phyloP scores from a whole-genome alignment of 805 yeast species.

The Kluyveromyces dobzhanskii region DNA sequence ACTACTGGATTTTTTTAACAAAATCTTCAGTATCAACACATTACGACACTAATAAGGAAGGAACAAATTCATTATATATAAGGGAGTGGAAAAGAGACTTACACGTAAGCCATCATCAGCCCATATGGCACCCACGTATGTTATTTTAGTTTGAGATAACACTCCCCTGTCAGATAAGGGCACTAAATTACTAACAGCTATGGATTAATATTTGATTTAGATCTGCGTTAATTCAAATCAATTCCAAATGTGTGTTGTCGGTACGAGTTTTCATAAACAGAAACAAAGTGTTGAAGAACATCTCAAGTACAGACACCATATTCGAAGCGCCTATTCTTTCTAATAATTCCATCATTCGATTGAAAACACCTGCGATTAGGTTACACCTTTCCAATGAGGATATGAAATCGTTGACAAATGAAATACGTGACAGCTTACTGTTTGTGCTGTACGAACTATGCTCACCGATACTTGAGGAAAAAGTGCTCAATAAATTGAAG shows the following conservation, averaged over 20 bases:
- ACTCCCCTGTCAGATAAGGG: too few relatives aligned
- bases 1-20: too few relatives aligned
- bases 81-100: too few relatives aligned
- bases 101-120: too few relatives aligned
- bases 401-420: constrained; percentile 19
- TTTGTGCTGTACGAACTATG: constrained; percentile 24
- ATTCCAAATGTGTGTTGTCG: constrained; percentile 1
- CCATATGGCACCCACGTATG: too few relatives aligned
- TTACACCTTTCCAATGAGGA: constrained; percentile 26
- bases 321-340: constrained; percentile 29
- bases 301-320: constrained; percentile 9
- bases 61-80: too few relatives aligned
- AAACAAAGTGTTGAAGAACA: constrained; percentile 1
- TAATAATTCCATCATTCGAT: constrained; percentile 26
- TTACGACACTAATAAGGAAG: too few relatives aligned
- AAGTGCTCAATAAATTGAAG: constrained; percentile 18
- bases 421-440: constrained; percentile 20
- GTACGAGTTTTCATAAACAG: constrained; percentile 1
- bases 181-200: too few relatives aligned
- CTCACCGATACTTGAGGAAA: constrained; percentile 14
- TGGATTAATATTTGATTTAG: neutral
- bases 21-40: too few relatives aligned
- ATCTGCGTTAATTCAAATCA: constrained; percentile 1
- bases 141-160: too few relatives aligned
- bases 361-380: constrained; percentile 23